A percentile compares a stretch with the other conserved stretches of the same genome.
phyloP scores from a whole-genome alignment of 768 basidiomycete genomes.

The Albatrellus ellisii region DNA sequence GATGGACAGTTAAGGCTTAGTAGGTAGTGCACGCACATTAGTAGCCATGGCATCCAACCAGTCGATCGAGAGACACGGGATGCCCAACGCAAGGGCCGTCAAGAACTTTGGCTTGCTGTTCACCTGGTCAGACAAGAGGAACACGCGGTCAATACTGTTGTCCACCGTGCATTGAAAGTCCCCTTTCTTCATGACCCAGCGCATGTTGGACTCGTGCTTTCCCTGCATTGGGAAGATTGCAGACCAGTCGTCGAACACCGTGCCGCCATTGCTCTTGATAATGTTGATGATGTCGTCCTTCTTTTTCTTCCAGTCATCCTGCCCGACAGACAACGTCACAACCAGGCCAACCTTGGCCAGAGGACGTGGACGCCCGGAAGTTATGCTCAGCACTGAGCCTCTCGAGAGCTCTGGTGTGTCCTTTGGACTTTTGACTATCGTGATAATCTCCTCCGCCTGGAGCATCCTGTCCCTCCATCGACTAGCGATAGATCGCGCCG shows the following conservation, averaged over 20 bases:
- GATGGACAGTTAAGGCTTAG: background rate
- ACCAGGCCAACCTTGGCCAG: constrained; percentile 42
- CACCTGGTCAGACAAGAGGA: constrained; percentile 52
- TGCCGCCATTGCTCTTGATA: constrained; percentile 40
- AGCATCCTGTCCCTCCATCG: constrained; percentile 44
- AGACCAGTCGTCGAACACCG: constrained; percentile 50
- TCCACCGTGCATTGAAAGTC: constrained; percentile 35
- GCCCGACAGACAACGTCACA: constrained; percentile 34
- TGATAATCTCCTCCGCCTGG: constrained; percentile 27
- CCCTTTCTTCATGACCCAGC: constrained; percentile 37
- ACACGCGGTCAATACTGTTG: constrained; percentile 37
- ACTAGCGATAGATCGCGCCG: constrained; percentile 32
- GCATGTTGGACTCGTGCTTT: constrained; percentile 24
- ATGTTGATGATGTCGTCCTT: constrained; percentile 29
- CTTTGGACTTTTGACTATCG: constrained; percentile 27
- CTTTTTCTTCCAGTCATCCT: constrained; percentile 23
- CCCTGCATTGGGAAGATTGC: constrained; percentile 45
- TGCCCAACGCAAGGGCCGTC: constrained; percentile 71
- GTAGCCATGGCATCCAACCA: constrained; percentile 36
- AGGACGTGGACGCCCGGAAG: constrained; percentile 19
- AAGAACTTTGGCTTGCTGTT: constrained; percentile 72
- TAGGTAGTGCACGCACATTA: constrained; percentile 13
- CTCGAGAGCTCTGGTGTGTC: constrained; percentile 32
- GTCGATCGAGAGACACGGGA: constrained; percentile 58
- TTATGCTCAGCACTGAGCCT: constrained; percentile 26